Evolutionary conservation across 164 flowering plant genomes (phyloP).

Genomic region (Vitis vinifera): DNA sequence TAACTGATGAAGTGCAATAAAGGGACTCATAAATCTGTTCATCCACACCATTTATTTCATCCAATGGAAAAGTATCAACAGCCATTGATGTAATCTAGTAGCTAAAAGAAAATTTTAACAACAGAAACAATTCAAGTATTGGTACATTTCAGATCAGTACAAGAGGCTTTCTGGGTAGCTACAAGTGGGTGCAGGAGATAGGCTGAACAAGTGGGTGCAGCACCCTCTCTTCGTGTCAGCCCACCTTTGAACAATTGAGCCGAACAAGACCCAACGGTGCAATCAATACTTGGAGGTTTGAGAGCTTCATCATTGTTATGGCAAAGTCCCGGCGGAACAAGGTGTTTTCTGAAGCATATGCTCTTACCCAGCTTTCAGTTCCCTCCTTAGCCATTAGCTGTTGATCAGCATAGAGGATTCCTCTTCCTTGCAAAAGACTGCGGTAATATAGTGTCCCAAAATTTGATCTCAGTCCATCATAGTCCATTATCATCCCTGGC

Average conservation of each 20-base stretch:
- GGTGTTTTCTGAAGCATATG: conserved; percentile 36
- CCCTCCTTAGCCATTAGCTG: conserved; percentile 34
- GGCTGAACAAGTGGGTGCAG: not conserved
- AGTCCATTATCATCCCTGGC: conserved; percentile 25
- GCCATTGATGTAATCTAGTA: too few relatives aligned
- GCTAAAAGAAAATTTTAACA: too few relatives aligned
- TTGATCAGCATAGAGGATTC: conserved; percentile 43
- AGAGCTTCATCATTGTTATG: conserved; percentile 43
- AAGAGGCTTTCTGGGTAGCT: not conserved
- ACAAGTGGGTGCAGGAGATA: not conserved
- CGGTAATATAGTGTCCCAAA: conserved; percentile 33
- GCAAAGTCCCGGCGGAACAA: conserved; percentile 41
- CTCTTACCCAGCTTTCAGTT: conserved; percentile 38
- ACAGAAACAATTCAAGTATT: too few relatives aligned
- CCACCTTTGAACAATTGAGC: conserved; percentile 28
- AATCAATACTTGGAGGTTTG: conserved; percentile 31
- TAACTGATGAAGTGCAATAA: too few relatives aligned
- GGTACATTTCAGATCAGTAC: not conserved
- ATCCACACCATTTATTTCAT: too few relatives aligned
- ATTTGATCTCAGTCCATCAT: conserved; percentile 20
- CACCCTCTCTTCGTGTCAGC: conserved; percentile 5
- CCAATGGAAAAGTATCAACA: too few relatives aligned
- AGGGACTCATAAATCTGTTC: too few relatives aligned
- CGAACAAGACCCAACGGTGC: conserved; percentile 39
- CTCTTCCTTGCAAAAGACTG: conserved; percentile 32